Evolutionary conservation across 1,284 basidiomycete species (phyloP).

Genomic region (Agroathelia rolfsii): DNA sequence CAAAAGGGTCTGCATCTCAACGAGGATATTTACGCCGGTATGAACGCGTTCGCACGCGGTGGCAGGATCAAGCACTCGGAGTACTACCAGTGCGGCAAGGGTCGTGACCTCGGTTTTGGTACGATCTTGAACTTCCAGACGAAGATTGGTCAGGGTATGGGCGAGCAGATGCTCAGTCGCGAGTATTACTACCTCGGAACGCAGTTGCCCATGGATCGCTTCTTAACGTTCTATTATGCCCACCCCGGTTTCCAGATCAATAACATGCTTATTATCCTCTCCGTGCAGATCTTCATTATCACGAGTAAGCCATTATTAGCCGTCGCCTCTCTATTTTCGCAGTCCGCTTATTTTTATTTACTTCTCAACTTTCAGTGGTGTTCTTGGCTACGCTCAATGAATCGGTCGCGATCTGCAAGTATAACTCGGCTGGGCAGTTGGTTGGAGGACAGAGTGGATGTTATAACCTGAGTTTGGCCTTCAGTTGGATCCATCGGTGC

Average conservation of each 20-base stretch:
- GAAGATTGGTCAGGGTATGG: constrained; percentile 99
- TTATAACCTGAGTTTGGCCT: constrained; percentile 85
- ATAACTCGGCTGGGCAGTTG: constrained; percentile 62
- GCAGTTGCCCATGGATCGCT: constrained; percentile 96
- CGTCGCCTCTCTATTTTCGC: constrained; percentile 14
- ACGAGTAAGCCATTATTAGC: constrained; percentile 45
- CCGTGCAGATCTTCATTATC: constrained; percentile 87
- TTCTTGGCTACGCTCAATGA: constrained; percentile 88
- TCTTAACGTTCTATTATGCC: constrained; percentile 99
- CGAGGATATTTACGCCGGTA: constrained; percentile 99
- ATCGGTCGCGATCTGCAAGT: constrained; percentile 69
- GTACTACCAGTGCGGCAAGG: constrained; percentile 98
- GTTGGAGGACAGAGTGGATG: constrained; percentile 74
- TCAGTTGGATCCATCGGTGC: constrained; percentile 87
- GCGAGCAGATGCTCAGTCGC: constrained; percentile 97
- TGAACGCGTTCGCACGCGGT: constrained; percentile 96
- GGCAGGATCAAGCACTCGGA: constrained; percentile 98
- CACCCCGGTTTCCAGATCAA: constrained; percentile 99
- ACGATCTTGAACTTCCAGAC: constrained; percentile 99
- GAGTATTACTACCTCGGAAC: constrained; percentile 99
- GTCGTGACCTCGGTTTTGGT: constrained; percentile 96
- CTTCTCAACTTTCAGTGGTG: constrained; percentile 47
- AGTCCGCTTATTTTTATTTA: constrained; percentile 6
- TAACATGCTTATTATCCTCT: constrained; percentile 95
- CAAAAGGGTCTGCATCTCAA: constrained; percentile 98